These are phyloP conservation scores for Rutstroemia sp. DNA, from an alignment of 2,329 filamentous ascomycete genomes.

Conservation along the genomic window DNA sequence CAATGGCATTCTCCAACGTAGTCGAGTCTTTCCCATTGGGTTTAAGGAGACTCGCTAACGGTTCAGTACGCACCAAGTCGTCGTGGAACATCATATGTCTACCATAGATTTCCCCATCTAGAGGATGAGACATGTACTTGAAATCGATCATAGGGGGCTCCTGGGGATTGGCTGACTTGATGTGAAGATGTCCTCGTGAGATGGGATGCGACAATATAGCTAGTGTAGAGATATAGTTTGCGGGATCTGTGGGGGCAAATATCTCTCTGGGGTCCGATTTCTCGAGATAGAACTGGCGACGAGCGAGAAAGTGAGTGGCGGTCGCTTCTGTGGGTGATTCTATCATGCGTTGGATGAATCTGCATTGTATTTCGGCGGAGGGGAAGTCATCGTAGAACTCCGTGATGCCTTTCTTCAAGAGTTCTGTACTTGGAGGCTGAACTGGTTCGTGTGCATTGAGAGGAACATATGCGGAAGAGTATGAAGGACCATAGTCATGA, in stretches of 20 bases:
- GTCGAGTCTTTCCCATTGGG: neutral
- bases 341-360: neutral
- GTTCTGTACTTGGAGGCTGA: neutral
- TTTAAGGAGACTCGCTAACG: neutral
- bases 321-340: neutral
- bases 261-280: neutral
- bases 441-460: neutral
- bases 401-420: neutral
- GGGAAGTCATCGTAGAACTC: neutral
- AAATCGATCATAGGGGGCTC: neutral
- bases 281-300: neutral
- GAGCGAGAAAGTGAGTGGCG: neutral
- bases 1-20: neutral
- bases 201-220: neutral
- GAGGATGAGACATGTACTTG: neutral
- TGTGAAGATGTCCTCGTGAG: neutral
- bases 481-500: neutral
- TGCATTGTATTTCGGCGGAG: neutral
- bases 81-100: neutral
- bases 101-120: neutral
- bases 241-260: neutral
- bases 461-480: neutral
- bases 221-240: neutral
- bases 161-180: neutral
- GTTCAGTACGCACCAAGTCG: neutral